Conservation (phyloP, 2,329 filamentous ascomycete genomes). For the Lecanicillium sp. region DNA sequence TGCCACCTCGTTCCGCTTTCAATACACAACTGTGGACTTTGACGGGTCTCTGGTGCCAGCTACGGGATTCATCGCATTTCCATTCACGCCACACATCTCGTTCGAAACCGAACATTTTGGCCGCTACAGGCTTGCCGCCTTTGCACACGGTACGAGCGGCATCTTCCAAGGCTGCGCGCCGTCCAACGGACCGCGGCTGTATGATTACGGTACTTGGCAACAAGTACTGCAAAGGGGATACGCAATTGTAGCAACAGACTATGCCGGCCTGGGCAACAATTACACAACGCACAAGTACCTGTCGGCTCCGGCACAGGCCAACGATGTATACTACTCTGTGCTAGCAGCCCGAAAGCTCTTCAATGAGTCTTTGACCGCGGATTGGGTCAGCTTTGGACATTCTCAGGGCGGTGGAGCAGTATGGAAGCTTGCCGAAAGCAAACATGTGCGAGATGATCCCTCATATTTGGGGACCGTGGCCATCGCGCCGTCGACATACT, state of each 20-base stretch:
- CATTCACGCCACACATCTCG: neutral
- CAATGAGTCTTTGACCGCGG: constrained; percentile 2
- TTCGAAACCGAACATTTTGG: neutral
- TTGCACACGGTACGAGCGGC: constrained; percentile 12
- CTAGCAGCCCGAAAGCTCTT: constrained; percentile 8
- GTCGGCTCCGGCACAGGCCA: constrained; percentile 8
- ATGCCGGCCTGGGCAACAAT: constrained; percentile 15
- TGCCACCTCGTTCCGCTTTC: constrained; percentile 11
- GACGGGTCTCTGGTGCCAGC: constrained; percentile 10
- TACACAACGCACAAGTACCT: constrained; percentile 13
- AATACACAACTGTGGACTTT: constrained; percentile 13
- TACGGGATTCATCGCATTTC: constrained; percentile 12
- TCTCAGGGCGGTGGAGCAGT: constrained; percentile 14
- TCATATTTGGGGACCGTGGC: constrained; percentile 10
- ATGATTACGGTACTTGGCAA: constrained; percentile 12
- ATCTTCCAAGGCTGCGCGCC: constrained; percentile 11
- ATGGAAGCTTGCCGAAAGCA: constrained; percentile 13
- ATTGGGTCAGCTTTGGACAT: constrained; percentile 11
- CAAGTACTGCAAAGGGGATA: constrained; percentile 8
- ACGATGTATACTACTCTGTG: constrained; percentile 12
- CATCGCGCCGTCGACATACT: constrained; percentile 10
- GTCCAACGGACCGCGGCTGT: constrained; percentile 9
- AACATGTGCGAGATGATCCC: constrained; percentile 1
- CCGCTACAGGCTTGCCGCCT: constrained; percentile 7
- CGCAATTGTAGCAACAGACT: constrained; percentile 15